Base-by-base conservation (phyloP, 148 eudicot species). In the Rhododendron kiyosumense region DNA sequence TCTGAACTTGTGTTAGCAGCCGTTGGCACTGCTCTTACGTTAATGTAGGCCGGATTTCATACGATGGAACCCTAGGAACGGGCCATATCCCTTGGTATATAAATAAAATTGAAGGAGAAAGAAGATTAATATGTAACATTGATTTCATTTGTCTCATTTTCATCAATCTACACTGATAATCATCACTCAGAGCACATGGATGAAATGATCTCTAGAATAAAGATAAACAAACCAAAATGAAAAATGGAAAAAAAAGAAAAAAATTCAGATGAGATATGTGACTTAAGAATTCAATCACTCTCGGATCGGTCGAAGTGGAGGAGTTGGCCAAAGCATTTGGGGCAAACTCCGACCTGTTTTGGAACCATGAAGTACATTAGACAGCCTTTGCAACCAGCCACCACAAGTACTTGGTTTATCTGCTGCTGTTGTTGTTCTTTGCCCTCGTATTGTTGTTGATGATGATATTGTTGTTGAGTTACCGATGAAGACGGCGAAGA, bases 281-380 rank as follows among this genome's bases (percentile, higher is more conserved):
- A 57, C 83, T 76, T 80, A 45, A 83, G 75, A 41, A 86, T 71
- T 71, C 38, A 88, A 84, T 78, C 87, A 88, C 85, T 88, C 26
- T 88, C 85, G 49, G 91, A 84, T 78, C 93, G 90, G 81, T 92
- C 90, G 88, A 96, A 95, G 91, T 94, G 97, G 81, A 96, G 93
- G 84, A 96, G 98, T 84, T 93, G 96, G 87, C 94, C 98, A 71
- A 86, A 88, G 87, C 99, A 96, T 92, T 95, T 96, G 87, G 97
- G 96, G 90, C 99, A 96, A 79, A 89, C 88, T 15, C 89, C 86
- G 2, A 84, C 92, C 74, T 91, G 95, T 88, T 95, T 96, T 24
- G 97, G 96, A 80, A 96, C 94, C 99, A 96, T 96, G 92, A 91
- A 93, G 88, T 96, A 96, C 99, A 96, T 96, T 18, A 95, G 88